Evolutionary conservation across 352 stramenopile species (phyloP), one percentile per base, ranked within the genome.

Genomic region (Phytophthora colocasiae): DNA sequence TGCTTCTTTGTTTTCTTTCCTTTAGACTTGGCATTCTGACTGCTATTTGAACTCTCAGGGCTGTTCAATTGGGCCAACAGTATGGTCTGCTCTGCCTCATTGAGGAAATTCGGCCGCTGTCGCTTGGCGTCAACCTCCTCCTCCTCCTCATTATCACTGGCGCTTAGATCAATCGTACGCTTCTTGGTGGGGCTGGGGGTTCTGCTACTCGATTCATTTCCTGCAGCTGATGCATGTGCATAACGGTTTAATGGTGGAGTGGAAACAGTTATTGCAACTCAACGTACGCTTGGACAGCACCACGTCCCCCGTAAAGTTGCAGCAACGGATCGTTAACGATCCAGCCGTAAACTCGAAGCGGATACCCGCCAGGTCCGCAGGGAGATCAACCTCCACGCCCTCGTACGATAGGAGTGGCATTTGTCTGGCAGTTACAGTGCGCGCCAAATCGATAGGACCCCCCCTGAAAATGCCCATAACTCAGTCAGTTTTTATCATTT

Each of bases 381-480:
- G 87, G 22, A 95, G 78, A 54, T 92, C 80, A 44, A 95, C 87
- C 47, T 91, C 72, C 22, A 95, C 80, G 36, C 80, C 85, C 77
- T 94, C 85, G 66, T 78, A 94, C 63, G 80, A 91, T 32, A 94
- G 58, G 46, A 92, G 67, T 41, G 85, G 78, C 85, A 94, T 93
- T 43, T 31, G 22, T 5, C 19, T 49, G 6, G 19, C 40, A 52
- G 29, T 34, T 4, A n/a, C n/a, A n/a, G n/a, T n/a, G n/a, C n/a
- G n/a, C n/a, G n/a, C n/a, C n/a, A n/a, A n/a, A n/a, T n/a, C n/a
- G n/a, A n/a, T n/a, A n/a, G n/a, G n/a, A n/a, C n/a, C n/a, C n/a
- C n/a, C n/a, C n/a, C n/a, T n/a, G n/a, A n/a, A n/a, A n/a, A n/a
- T n/a, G n/a, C n/a, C n/a, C n/a, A n/a, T n/a, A n/a, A n/a, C n/a